Conservation (phyloP, 1,284 basidiomycete species). For the Trichosporon ovoides region DNA sequence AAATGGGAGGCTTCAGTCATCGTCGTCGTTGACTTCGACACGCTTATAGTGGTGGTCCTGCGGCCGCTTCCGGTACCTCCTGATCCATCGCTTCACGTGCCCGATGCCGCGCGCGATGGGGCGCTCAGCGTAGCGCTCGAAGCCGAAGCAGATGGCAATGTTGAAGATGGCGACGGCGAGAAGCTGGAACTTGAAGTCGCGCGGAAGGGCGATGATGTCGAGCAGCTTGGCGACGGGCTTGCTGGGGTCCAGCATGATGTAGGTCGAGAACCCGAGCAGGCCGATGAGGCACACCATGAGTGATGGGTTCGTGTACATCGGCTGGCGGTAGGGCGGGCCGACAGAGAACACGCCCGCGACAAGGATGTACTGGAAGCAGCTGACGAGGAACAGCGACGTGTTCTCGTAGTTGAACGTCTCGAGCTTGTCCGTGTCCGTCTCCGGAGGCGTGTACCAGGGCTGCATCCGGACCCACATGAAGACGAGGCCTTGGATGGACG, state of each 20-base stretch:
- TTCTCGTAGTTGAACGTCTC: conserved; percentile 93
- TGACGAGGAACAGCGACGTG: conserved; percentile 84
- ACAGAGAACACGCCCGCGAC: conserved; percentile 96
- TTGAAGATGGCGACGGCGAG: conserved; percentile 67
- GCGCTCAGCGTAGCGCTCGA: conserved; percentile 71
- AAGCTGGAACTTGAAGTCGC: conserved; percentile 64
- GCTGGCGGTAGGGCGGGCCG: conserved; percentile 89
- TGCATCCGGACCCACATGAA: conserved; percentile 84
- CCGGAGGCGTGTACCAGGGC: conserved; percentile 68
- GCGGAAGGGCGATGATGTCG: conserved; percentile 72
- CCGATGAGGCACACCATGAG: conserved; percentile 67
- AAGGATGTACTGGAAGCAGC: conserved; percentile 97
- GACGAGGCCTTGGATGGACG: conserved; percentile 74
- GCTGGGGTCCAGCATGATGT: conserved; percentile 69
- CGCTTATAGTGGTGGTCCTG: conserved; percentile 53
- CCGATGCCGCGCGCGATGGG: conserved; percentile 58
- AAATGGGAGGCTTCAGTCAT: background rate
- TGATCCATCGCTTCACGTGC: conserved; percentile 31
- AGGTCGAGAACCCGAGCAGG: conserved; percentile 65
- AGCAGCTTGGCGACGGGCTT: conserved; percentile 61
- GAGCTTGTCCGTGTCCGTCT: conserved; percentile 65
- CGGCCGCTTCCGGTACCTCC: conserved; percentile 36
- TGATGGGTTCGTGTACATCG: conserved; percentile 90
- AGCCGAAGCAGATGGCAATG: conserved; percentile 65
- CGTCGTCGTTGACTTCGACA: conserved; percentile 42